A percentile compares a stretch with the other conserved stretches of the same genome.
phyloP scores from a whole-genome alignment of 2,329 filamentous ascomycete species.

The Teratosphaeria pseudoeucalypti region DNA sequence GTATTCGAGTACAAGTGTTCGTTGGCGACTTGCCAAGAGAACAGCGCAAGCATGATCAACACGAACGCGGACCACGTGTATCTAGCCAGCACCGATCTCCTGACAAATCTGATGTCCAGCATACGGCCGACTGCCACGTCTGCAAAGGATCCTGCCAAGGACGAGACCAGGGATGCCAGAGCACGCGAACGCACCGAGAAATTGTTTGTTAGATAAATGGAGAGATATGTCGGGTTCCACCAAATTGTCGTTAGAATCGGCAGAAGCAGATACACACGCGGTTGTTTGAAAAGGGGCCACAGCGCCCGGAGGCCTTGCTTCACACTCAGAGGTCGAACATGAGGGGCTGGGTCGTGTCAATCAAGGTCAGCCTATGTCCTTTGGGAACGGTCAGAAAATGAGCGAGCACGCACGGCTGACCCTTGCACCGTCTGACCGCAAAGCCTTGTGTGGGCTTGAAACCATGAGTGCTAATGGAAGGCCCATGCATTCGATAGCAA shows the following conservation, averaged over 20 bases:
- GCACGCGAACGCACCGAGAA: background rate
- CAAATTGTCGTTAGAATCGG: background rate
- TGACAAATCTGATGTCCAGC: background rate
- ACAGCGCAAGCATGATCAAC: conserved; percentile 45
- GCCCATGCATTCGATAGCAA: conserved; percentile 32
- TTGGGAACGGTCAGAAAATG: conserved; percentile 40
- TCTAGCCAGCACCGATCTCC: background rate
- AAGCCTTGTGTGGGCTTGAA: conserved; percentile 53
- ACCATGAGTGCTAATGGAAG: conserved; percentile 56
- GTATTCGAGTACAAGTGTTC: conserved; percentile 41
- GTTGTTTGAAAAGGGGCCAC: background rate
- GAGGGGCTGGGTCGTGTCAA: conserved; percentile 48
- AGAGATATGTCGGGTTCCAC: background rate
- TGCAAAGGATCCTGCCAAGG: background rate
- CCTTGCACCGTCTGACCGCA: conserved; percentile 53
- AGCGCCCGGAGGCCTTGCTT: background rate
- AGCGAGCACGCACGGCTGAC: conserved; percentile 37
- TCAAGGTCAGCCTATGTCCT: conserved; percentile 39
- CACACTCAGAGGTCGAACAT: conserved; percentile 33
- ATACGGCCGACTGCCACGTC: background rate
- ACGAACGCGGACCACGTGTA: conserved; percentile 41
- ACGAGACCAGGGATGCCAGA: background rate
- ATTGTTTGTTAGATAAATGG: background rate
- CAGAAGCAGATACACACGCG: background rate
- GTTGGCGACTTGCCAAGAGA: conserved; percentile 46